Base-by-base conservation (phyloP, 2,329 filamentous ascomycete genomes). In the Byssothecium circinans region DNA sequence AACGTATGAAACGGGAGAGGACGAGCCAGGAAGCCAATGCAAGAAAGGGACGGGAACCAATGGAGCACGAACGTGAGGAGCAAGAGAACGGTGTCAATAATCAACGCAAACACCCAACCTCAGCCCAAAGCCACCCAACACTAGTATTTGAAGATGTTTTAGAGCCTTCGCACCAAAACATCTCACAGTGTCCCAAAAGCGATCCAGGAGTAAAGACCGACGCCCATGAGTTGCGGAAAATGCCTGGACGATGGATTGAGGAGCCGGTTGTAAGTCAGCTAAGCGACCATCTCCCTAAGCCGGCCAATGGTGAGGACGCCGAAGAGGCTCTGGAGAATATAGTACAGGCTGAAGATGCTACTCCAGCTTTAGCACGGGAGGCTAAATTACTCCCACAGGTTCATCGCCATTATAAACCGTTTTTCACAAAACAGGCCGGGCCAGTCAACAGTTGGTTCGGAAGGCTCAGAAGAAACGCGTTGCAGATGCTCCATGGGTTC, bases 391-490 rank as follows among this genome's bases (percentile, higher is more conserved):
- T n/a, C n/a, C n/a, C n/a, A n/a, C n/a, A n/a, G n/a, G n/a, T n/a
- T n/a, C n/a, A n/a, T n/a, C n/a, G n/a, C n/a, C n/a, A n/a, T n/a
- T n/a, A n/a, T n/a, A n/a, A n/a, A n/a, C n/a, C n/a, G n/a, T n/a
- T 37, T 7, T 8, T 20, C 35, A 17, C n/a, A 14, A 4, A 30
- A 8, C 39, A 22, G 5, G 35, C 15, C 4, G 10, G 15, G 14
- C n/a, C 15, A 17, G 34, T 45, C 4, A 41, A 52, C 32, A 22
- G 32, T 4, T 52, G 41, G 45, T 48, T 52, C 15, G 7, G 29
- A 3, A 12, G 37, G 2, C 32, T 52, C 12, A 15, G 34, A 22
- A 18, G 17, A 14, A 15, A 20, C 18, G 30, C 35, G 5, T 40
- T 48, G 23, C 14, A 7, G 5, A 19, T 52, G n/a, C 25, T 48